These are phyloP conservation scores for Gaeumannomyces sp. DNA, from an alignment of 2,329 filamentous ascomycete species.

Conservation along the genomic window DNA sequence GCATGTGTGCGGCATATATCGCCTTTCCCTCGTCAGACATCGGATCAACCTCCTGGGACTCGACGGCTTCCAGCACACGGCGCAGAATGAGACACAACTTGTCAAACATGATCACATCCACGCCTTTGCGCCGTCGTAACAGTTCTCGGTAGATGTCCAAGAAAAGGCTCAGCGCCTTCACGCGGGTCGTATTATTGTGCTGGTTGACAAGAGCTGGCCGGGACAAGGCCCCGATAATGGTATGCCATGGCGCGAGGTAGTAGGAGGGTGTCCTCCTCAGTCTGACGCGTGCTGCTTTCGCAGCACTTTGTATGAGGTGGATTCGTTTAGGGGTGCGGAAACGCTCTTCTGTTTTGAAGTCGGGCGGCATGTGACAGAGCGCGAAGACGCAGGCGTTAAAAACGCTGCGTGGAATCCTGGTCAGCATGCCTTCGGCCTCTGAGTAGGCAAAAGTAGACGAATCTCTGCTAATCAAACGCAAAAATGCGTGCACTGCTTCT, in stretches of 20 bases:
- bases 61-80: slow-evolving; percentile 21
- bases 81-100: slow-evolving; percentile 28
- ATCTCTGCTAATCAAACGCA: not conserved
- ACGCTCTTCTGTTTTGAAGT: not conserved
- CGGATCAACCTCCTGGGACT: not conserved
- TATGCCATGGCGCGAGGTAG: not conserved
- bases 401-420: slow-evolving; percentile 26
- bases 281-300: not conserved
- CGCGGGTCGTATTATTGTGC: slow-evolving; percentile 17
- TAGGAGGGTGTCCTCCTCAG: not conserved
- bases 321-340: not conserved
- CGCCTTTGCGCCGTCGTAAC: slow-evolving; percentile 15
- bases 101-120: slow-evolving; percentile 30
- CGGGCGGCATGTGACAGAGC: slow-evolving; percentile 38
- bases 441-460: not conserved
- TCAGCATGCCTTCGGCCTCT: slow-evolving; percentile 2
- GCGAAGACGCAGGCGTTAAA: slow-evolving; percentile 46
- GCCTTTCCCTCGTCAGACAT: not conserved
- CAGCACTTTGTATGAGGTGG: not conserved
- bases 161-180: slow-evolving; percentile 26
- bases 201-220: slow-evolving; percentile 19
- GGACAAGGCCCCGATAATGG: slow-evolving; percentile 26
- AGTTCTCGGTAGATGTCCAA: slow-evolving; percentile 22
- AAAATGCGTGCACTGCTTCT: slow-evolving; percentile 13
- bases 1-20: slow-evolving; percentile 14